Evolutionary conservation across 2,329 filamentous ascomycete species (phyloP).

Genomic region (Septoria linicola): DNA sequence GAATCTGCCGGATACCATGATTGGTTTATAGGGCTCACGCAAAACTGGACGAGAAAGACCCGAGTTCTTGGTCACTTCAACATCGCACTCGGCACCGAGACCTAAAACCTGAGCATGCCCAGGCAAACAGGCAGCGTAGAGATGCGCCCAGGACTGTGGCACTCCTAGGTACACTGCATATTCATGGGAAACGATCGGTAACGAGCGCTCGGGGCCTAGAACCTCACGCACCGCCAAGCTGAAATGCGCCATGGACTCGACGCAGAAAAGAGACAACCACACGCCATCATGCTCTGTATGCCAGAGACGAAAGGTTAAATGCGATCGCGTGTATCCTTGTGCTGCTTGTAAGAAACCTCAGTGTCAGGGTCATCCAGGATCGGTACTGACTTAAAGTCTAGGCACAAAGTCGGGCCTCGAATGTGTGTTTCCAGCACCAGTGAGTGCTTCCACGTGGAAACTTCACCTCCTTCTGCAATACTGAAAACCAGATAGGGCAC

Average conservation of each 20-base stretch:
- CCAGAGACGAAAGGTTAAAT: constrained; percentile 31
- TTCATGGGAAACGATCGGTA: constrained; percentile 1
- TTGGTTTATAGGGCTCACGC: constrained; percentile 1
- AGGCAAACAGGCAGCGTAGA: neutral
- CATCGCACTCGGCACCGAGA: constrained; percentile 6
- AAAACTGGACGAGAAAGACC: constrained; percentile 10
- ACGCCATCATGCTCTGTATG: constrained; percentile 32
- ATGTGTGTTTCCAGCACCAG: constrained; percentile 20
- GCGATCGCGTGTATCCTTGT: constrained; percentile 24
- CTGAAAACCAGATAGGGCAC: constrained; percentile 5
- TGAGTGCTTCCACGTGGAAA: neutral
- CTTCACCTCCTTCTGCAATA: neutral
- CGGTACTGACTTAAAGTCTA: neutral
- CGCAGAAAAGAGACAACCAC: constrained; percentile 30
- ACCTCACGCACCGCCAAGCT: constrained; percentile 4
- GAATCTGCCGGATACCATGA: neutral
- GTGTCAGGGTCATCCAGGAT: neutral
- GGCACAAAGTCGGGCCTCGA: constrained; percentile 29
- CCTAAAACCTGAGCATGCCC: constrained; percentile 8
- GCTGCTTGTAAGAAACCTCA: constrained; percentile 11
- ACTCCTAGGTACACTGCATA: constrained; percentile 2
- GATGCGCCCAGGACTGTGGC: neutral
- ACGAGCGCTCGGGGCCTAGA: constrained; percentile 6
- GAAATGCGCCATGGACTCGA: constrained; percentile 3
- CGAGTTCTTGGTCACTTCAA: constrained; percentile 5